A percentile compares a stretch with the other conserved stretches of the same genome.
These are phyloP conservation scores for Lentinula sp. DNA, from an alignment of 768 basidiomycete genomes.

Conservation along the genomic window DNA sequence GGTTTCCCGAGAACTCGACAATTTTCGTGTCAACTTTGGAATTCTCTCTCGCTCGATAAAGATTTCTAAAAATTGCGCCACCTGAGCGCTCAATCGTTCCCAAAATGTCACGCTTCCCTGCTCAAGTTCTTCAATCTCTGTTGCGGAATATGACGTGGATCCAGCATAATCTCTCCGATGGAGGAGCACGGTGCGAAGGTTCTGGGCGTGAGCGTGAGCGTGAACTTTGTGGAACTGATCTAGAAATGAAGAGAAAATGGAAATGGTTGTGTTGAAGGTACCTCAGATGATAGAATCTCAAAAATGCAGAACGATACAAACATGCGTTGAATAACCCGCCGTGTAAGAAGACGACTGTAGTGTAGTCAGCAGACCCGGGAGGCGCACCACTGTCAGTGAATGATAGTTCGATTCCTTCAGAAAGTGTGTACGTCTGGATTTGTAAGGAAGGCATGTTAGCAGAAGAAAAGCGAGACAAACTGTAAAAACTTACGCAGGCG, in stretches of 20 bases:
- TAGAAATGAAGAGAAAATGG: background rate
- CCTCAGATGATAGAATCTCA: no score
- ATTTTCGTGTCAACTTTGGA: conserved; percentile 8
- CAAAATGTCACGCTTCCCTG: conserved; percentile 10
- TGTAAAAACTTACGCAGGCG: background rate
- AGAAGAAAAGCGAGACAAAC: background rate
- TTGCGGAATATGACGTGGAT: conserved; percentile 15
- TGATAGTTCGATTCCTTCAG: conserved; percentile 4
- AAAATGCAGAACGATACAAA: conserved; percentile 2
- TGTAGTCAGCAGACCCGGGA: conserved; percentile 10
- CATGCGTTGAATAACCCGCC: conserved; percentile 15
- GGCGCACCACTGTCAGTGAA: conserved; percentile 8
- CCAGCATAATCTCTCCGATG: conserved; percentile 19
- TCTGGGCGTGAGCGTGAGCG: conserved; percentile 6
- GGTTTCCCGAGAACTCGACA: background rate
- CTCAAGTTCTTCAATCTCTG: conserved; percentile 13
- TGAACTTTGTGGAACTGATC: conserved; percentile 11
- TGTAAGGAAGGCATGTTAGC: background rate
- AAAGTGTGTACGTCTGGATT: conserved; percentile 2
- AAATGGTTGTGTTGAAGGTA: background rate
- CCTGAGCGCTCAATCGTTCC: conserved; percentile 11
- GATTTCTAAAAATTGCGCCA: conserved; percentile 13
- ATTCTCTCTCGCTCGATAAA: conserved; percentile 13
- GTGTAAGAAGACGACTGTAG: conserved; percentile 16
- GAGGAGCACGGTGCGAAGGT: conserved; percentile 14